Conservation (phyloP, 2,329 filamentous ascomycete genomes). For the Plenodomus lindquistii region DNA sequence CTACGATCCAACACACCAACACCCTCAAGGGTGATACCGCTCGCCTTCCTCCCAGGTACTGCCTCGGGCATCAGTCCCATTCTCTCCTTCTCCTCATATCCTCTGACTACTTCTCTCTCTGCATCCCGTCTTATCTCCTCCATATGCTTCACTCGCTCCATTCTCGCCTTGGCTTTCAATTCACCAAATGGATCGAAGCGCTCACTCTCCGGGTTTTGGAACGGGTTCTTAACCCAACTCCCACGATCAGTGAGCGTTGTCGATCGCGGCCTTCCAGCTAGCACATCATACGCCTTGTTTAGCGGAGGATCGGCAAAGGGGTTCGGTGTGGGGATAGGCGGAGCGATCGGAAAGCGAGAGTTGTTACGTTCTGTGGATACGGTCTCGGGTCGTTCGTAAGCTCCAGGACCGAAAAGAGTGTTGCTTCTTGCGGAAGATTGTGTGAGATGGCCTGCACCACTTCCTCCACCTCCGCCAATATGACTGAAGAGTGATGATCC, state of each 20-base stretch:
- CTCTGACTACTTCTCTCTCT: slow-evolving; percentile 19
- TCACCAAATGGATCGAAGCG: slow-evolving; percentile 45
- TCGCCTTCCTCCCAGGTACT: slow-evolving; percentile 22
- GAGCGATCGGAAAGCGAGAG: slow-evolving; percentile 17
- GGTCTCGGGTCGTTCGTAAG: slow-evolving; percentile 38
- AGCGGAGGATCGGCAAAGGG: slow-evolving; percentile 41
- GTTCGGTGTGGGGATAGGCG: slow-evolving; percentile 36
- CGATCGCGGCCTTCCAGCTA: slow-evolving; percentile 35
- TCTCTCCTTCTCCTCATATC: slow-evolving; percentile 28
- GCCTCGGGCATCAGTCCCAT: slow-evolving; percentile 29
- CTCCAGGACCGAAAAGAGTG: slow-evolving; percentile 30
- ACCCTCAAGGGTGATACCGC: slow-evolving; percentile 28
- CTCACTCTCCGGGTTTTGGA: slow-evolving; percentile 38
- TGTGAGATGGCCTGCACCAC: slow-evolving; percentile 21
- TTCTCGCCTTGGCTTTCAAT: slow-evolving; percentile 36
- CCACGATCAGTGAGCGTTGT: slow-evolving; percentile 42
- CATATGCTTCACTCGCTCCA: slow-evolving; percentile 30
- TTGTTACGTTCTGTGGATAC: slow-evolving; percentile 30
- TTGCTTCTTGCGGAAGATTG: slow-evolving; percentile 28
- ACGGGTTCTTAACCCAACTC: slow-evolving; percentile 41
- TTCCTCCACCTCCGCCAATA: not conserved
- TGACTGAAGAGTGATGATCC: slow-evolving; percentile 15
- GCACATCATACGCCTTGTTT: slow-evolving; percentile 43
- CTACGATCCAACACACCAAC: slow-evolving; percentile 31
- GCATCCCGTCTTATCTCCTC: slow-evolving; percentile 30